These are phyloP conservation scores for Trichaptum fuscoviolaceum DNA, from an alignment of 768 basidiomycete species.

Conservation along the genomic window DNA sequence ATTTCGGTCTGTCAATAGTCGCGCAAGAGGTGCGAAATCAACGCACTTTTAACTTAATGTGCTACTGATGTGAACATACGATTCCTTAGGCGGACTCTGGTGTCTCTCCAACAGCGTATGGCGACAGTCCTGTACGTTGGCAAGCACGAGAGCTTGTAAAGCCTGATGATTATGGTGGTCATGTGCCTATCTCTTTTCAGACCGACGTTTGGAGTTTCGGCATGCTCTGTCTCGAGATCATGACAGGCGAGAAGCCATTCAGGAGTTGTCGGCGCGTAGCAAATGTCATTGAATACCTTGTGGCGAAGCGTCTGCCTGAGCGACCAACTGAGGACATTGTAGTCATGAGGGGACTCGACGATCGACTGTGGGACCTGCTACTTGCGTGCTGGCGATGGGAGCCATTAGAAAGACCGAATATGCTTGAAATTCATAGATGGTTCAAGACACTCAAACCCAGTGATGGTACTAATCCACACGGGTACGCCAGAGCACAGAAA, in stretches of 20 bases:
- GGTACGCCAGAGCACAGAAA: not conserved
- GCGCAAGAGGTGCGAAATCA: slow-evolving; percentile 25
- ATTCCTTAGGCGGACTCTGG: not conserved
- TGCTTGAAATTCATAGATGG: slow-evolving; percentile 27
- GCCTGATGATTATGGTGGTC: slow-evolving; percentile 13
- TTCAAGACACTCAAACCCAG: slow-evolving; percentile 5
- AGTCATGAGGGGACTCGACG: slow-evolving; percentile 28
- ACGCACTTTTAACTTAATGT: not conserved
- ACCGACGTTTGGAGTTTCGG: slow-evolving; percentile 5
- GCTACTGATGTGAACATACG: not conserved
- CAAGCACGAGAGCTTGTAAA: slow-evolving; percentile 35
- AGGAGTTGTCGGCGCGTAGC: slow-evolving; percentile 26
- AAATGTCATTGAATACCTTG: slow-evolving; percentile 30
- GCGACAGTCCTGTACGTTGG: slow-evolving; percentile 25
- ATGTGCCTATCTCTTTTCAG: slow-evolving; percentile 20
- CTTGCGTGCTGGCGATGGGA: slow-evolving; percentile 37
- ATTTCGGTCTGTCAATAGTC: slow-evolving; percentile 5
- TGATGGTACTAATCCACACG: not conserved
- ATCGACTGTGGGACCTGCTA: slow-evolving; percentile 37
- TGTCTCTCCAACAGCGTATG: not conserved
- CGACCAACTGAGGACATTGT: slow-evolving; percentile 24
- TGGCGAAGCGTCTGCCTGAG: slow-evolving; percentile 31
- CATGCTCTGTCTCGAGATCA: slow-evolving; percentile 36
- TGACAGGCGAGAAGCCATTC: slow-evolving; percentile 40
- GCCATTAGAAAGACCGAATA: slow-evolving; percentile 35